Evolutionary conservation across 164 flowering plant species (phyloP).

Genomic region (Macadamia tetraphylla): DNA sequence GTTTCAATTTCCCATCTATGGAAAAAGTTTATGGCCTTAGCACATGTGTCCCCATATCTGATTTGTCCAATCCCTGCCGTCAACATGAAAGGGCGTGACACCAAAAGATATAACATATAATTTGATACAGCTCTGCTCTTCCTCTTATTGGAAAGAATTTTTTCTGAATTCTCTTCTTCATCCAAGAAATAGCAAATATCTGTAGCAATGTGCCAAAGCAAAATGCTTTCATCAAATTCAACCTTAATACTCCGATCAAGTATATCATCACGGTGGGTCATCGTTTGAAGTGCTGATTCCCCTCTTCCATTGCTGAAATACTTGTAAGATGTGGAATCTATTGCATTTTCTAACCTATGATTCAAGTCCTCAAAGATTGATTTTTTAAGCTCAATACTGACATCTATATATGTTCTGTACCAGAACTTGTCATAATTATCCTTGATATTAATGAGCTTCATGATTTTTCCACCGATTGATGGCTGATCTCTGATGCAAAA

Average conservation of each 20-base stretch:
- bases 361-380: slow-evolving; percentile 4
- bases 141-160: not conserved
- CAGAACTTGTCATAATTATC: not conserved
- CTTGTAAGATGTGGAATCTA: not conserved
- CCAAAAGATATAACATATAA: slow-evolving; percentile 7
- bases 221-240: not conserved
- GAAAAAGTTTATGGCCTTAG: not conserved
- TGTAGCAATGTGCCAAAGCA: slow-evolving; percentile 17
- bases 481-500: slow-evolving; percentile 1
- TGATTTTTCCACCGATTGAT: not conserved
- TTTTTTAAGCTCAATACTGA: slow-evolving; percentile 1
- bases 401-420: not conserved
- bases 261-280: not conserved
- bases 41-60: not conserved
- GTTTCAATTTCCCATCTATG: not conserved
- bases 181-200: slow-evolving; percentile 11
- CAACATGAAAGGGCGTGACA: not conserved
- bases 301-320: not conserved
- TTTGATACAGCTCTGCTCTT: not conserved
- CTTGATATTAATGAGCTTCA: not conserved
- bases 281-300: not conserved
- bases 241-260: not conserved
- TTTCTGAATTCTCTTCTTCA: not conserved
- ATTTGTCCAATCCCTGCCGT: not conserved
- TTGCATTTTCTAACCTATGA: not conserved